Percentiles rank a stretch among this genome's conserved stretches.
phyloP scores from a whole-genome alignment of 768 basidiomycete genomes.

The Kwoniella sp. region DNA sequence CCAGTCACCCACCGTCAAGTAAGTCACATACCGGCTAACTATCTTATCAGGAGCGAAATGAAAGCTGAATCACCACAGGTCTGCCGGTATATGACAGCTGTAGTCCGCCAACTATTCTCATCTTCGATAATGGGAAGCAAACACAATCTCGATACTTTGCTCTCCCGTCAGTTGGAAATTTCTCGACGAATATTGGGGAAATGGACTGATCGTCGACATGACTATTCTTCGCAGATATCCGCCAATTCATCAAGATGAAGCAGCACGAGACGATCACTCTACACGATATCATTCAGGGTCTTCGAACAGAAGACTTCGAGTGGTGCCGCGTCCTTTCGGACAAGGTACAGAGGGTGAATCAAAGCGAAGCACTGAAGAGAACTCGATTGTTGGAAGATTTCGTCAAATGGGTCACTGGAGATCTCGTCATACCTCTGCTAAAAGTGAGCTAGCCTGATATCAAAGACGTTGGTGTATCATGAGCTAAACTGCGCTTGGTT shows the following conservation, averaged over 20 bases:
- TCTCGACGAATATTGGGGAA: neutral
- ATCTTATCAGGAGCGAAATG: neutral
- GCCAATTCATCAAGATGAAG: conserved; percentile 70
- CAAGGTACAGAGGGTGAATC: conserved; percentile 57
- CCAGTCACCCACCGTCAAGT: neutral
- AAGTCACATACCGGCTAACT: neutral
- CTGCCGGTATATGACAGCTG: conserved; percentile 18
- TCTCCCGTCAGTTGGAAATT: conserved; percentile 10
- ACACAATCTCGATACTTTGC: conserved; percentile 23
- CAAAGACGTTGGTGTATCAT: too few relatives aligned
- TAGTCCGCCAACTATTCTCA: conserved; percentile 43
- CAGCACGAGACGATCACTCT: conserved; percentile 80
- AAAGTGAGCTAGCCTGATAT: conserved; percentile 62
- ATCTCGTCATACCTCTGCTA: conserved; percentile 74
- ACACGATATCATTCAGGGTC: conserved; percentile 74
- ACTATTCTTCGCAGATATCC: conserved; percentile 63
- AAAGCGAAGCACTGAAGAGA: conserved; percentile 72
- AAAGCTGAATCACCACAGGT: conserved; percentile 19
- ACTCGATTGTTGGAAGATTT: conserved; percentile 83
- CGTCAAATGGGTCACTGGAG: conserved; percentile 91
- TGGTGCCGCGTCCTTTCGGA: conserved; percentile 63
- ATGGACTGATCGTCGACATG: conserved; percentile 7
- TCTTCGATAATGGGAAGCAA: conserved; percentile 23
- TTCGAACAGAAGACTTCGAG: conserved; percentile 72
- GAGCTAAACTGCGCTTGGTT: too few relatives aligned